phyloP scores from a whole-genome alignment of 129 eudicot species.

The Silybum marianum region DNA sequence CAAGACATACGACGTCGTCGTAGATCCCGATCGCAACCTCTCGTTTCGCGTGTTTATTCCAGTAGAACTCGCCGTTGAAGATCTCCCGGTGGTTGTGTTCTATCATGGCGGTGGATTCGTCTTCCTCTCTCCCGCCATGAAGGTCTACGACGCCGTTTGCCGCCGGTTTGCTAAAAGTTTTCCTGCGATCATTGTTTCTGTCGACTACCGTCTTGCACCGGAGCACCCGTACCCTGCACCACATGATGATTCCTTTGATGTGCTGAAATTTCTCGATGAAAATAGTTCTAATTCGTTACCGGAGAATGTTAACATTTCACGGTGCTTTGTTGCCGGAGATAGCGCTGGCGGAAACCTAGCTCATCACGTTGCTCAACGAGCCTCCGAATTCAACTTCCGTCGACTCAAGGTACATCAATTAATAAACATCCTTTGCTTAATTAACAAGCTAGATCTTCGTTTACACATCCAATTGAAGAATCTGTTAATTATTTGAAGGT shows the following conservation, averaged over 20 bases:
- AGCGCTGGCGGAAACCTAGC: constrained; percentile 21
- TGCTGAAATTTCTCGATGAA: not conserved
- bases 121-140: constrained; percentile 10
- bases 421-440: not conserved
- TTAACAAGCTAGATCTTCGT: too few relatives aligned
- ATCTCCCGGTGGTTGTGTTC: constrained; percentile 33
- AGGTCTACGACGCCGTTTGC: constrained; percentile 26
- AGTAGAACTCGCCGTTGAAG: not conserved
- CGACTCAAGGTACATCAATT: not conserved
- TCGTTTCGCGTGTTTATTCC: constrained; percentile 34
- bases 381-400: not conserved
- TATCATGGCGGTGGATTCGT: constrained; percentile 43
- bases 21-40: constrained; percentile 26
- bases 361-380: constrained; percentile 3
- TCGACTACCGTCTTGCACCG: constrained; percentile 20
- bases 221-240: constrained; percentile 15
- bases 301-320: not conserved
- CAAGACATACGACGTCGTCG: constrained; percentile 21
- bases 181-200: constrained; percentile 15
- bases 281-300: not conserved
- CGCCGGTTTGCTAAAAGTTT: constrained; percentile 20
- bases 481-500: constrained; percentile 16
- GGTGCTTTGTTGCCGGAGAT: constrained; percentile 8
- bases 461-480: too few relatives aligned
- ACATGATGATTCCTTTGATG: constrained; percentile 18